Conservation (phyloP, 768 basidiomycete genomes). For the Kwoniella sp. region DNA sequence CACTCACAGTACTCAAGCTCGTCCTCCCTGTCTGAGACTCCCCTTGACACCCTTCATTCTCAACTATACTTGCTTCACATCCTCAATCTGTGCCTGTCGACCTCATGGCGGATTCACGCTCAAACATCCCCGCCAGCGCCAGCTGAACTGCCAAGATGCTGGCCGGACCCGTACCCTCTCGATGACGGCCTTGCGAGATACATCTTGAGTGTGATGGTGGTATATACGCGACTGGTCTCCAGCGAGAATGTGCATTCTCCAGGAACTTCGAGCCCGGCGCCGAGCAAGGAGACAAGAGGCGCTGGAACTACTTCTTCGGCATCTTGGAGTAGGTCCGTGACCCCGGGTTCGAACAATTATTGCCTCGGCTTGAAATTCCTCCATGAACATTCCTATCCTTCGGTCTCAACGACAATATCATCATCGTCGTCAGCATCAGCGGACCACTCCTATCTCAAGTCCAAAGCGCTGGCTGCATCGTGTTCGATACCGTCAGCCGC, state of each 20-base stretch:
- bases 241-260: slow-evolving; percentile 25
- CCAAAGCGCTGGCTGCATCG: slow-evolving; percentile 6
- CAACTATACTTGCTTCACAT: slow-evolving; percentile 84
- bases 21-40: slow-evolving; percentile 49
- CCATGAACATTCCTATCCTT: slow-evolving; percentile 29
- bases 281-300: slow-evolving; percentile 22
- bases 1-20: slow-evolving; percentile 29
- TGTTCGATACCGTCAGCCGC: slow-evolving; percentile 9
- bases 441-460: slow-evolving; percentile 2
- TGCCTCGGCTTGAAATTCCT: slow-evolving; percentile 25
- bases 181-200: slow-evolving; percentile 82
- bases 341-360: slow-evolving; percentile 8
- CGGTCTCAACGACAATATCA: slow-evolving; percentile 11
- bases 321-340: slow-evolving; percentile 11
- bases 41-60: slow-evolving; percentile 78
- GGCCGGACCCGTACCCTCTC: slow-evolving; percentile 70
- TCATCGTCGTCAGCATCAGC: not conserved
- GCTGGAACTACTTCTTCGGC: slow-evolving; percentile 22
- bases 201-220: slow-evolving; percentile 76
- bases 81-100: slow-evolving; percentile 73
- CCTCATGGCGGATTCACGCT: slow-evolving; percentile 67
- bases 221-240: slow-evolving; percentile 75
- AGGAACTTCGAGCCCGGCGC: slow-evolving; percentile 29
- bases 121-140: slow-evolving; percentile 56
- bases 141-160: slow-evolving; percentile 57